Conservation (phyloP, 2,329 filamentous ascomycete species). For the Leptographium flavum region DNA sequence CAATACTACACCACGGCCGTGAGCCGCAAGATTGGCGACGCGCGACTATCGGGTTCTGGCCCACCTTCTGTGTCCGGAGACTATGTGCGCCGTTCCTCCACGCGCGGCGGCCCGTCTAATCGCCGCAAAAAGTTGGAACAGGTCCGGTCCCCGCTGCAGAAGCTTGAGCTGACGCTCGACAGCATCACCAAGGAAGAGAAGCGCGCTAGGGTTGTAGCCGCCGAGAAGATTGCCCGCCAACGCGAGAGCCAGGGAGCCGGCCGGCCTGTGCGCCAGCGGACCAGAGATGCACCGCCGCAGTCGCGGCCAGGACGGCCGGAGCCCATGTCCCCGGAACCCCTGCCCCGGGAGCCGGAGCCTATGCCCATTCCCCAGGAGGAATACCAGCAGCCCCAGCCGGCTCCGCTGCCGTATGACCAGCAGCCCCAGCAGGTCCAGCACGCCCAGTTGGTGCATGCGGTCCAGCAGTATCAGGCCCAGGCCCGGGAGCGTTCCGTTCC, state of each 20-base stretch:
- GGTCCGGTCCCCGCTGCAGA: conserved; percentile 82
- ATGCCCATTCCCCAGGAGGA: conserved; percentile 9
- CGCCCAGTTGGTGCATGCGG: no score
- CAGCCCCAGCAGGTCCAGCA: neutral
- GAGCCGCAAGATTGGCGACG: neutral
- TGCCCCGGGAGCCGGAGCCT: no score
- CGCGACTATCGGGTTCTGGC: neutral
- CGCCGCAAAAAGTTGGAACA: conserved; percentile 52
- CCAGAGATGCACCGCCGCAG: conserved; percentile 2
- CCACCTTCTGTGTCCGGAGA: no score
- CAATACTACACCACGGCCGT: conserved; percentile 16
- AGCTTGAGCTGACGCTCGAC: conserved; percentile 77
- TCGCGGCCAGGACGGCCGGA: no score
- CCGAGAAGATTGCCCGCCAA: conserved; percentile 60
- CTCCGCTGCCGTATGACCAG: conserved; percentile 9
- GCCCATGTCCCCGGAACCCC: no score
- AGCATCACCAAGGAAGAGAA: conserved; percentile 96
- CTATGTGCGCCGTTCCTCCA: conserved; percentile 5
- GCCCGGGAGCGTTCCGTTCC: conserved; percentile 15
- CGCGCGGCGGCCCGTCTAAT: conserved; percentile 17
- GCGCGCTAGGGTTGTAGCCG: conserved; percentile 68
- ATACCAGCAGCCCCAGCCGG: conserved; percentile 1
- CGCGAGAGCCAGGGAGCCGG: conserved; percentile 25
- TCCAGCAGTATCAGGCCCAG: conserved; percentile 18
- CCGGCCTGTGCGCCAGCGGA: neutral